A percentile compares a stretch with the other conserved stretches of the same genome.
Conservation (phyloP, 2,329 filamentous ascomycete species). For the Nectriaceae sp. region DNA sequence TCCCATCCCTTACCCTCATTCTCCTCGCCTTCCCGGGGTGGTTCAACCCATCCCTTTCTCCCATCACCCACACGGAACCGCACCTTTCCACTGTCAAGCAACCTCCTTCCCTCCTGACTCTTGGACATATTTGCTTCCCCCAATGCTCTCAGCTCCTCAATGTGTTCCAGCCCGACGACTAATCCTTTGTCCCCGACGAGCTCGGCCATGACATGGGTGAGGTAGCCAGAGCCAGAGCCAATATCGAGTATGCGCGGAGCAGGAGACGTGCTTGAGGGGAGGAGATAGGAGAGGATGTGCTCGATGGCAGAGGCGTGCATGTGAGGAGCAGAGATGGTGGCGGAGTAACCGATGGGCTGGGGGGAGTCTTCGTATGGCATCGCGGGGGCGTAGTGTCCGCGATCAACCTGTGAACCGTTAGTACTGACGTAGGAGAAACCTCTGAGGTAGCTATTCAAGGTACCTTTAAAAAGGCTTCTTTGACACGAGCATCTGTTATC, state of each 20-base stretch:
- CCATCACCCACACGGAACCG: conserved; percentile 77
- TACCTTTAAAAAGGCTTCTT: conserved; percentile 78
- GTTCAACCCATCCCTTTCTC: conserved; percentile 60
- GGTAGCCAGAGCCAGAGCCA: conserved; percentile 76
- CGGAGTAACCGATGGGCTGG: conserved; percentile 55
- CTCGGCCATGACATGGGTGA: conserved; percentile 86
- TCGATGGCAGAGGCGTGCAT: conserved; percentile 61
- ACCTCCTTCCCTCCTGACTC: conserved; percentile 54
- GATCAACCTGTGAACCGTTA: conserved; percentile 67
- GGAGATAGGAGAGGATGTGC: conserved; percentile 47
- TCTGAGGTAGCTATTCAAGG: conserved; percentile 8
- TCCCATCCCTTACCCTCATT: conserved; percentile 68
- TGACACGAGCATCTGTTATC: conserved; percentile 72
- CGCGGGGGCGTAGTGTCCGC: conserved; percentile 76
- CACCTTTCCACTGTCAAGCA: conserved; percentile 67
- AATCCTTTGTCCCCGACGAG: conserved; percentile 57
- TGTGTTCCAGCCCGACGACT: conserved; percentile 77
- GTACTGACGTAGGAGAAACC: too few species aligned
- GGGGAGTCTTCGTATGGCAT: conserved; percentile 67
- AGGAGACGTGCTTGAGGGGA: conserved; percentile 35
- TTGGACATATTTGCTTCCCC: conserved; percentile 68
- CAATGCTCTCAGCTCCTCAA: conserved; percentile 62
- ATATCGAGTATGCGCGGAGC: conserved; percentile 67
- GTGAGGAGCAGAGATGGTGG: conserved; percentile 62
- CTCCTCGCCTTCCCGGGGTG: conserved; percentile 43